Percentiles rank a stretch among this genome's conserved stretches.
These are phyloP conservation scores for Pachyrhizus erosus DNA, from an alignment of 306 rosid genomes.

Conservation along the genomic window DNA sequence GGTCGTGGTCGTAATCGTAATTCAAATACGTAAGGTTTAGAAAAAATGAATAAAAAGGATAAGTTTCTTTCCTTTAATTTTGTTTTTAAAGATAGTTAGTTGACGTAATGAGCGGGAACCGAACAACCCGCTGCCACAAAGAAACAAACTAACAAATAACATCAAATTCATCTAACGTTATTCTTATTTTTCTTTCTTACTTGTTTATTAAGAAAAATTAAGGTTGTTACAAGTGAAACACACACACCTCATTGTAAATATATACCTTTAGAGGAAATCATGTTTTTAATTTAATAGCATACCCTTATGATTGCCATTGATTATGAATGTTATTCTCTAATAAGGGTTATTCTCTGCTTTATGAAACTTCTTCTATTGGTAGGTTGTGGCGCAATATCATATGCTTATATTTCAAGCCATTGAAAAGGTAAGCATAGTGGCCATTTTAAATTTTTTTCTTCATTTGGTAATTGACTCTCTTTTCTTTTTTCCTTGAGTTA, in stretches of 20 bases:
- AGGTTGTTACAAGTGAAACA: background rate
- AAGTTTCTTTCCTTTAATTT: constrained; percentile 5
- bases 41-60: background rate
- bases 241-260: no score
- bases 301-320: background rate
- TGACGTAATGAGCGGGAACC: constrained; percentile 46
- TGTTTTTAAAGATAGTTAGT: constrained; percentile 4
- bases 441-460: background rate
- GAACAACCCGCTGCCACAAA: constrained; percentile 19
- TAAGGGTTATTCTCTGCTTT: background rate
- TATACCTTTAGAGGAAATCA: no score
- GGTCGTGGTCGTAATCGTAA: background rate
- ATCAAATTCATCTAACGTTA: background rate
- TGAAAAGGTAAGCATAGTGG: background rate
- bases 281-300: background rate
- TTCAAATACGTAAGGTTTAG: background rate
- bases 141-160: background rate
- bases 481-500: background rate
- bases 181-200: background rate
- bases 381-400: background rate
- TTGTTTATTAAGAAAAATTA: background rate
- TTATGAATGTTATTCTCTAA: no score
- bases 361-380: background rate
- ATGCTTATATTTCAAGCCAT: background rate
- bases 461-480: background rate